Conservation (phyloP, 2,329 filamentous ascomycete genomes). For the Sclerotinia sclerotiorum region DNA sequence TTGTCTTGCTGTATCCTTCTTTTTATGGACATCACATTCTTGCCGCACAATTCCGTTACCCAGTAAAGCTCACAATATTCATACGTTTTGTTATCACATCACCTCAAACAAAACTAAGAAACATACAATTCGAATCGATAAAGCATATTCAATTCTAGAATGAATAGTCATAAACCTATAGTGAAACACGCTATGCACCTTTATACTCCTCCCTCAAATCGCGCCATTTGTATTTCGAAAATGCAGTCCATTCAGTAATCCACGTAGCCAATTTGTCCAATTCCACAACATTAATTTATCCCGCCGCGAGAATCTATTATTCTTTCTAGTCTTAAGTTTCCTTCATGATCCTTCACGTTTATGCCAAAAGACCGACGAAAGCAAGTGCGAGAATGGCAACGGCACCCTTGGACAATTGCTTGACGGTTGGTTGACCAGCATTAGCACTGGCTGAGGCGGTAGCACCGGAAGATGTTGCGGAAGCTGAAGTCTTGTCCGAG, state of each 20-base stretch:
- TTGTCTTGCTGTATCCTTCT: background rate
- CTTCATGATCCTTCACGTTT: background rate
- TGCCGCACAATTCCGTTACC: background rate
- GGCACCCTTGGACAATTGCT: constrained; percentile 22
- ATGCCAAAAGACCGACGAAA: constrained; percentile 17
- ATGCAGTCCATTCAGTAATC: constrained; percentile 4
- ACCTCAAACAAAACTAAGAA: background rate
- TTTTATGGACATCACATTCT: background rate
- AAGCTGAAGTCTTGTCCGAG: constrained; percentile 8
- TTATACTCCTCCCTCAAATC: constrained; percentile 9
- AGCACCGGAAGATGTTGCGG: constrained; percentile 2
- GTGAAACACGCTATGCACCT: constrained; percentile 16
- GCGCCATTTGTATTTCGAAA: constrained; percentile 7
- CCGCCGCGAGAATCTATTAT: constrained; percentile 1
- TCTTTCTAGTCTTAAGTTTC: background rate
- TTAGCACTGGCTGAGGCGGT: constrained; percentile 12
- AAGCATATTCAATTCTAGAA: background rate
- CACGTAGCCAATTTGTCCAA: constrained; percentile 10
- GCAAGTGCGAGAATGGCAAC: constrained; percentile 19
- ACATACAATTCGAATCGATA: background rate
- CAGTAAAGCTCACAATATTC: background rate
- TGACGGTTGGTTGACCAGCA: constrained; percentile 10
- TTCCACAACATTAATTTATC: background rate
- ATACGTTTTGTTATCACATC: background rate
- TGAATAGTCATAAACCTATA: constrained; percentile 12